Conservation (phyloP, 164 flowering plant genomes). For the Aristolochia contorta region DNA sequence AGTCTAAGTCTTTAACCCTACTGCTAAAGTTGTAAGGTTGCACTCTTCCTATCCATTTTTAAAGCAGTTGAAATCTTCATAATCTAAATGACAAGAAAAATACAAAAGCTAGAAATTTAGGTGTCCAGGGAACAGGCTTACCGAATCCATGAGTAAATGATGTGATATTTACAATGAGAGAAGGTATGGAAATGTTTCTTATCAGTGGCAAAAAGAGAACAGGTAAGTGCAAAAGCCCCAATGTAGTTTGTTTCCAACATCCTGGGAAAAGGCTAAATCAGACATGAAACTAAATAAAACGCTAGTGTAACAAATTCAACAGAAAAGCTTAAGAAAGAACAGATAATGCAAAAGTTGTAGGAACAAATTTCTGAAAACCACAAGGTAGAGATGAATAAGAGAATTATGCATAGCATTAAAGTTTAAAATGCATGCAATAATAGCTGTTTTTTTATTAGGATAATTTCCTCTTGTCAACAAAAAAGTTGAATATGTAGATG, state of each 20-base stretch:
- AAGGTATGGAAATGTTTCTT: constrained; percentile 50
- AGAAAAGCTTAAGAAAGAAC: too few relatives aligned
- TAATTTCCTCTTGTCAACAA: too few relatives aligned
- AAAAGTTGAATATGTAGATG: too few relatives aligned
- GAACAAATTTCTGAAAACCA: too few relatives aligned
- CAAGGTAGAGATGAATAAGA: background rate
- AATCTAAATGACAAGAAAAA: background rate
- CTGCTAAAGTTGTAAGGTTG: background rate
- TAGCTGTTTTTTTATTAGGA: too few relatives aligned
- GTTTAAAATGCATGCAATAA: background rate
- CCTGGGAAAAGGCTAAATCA: constrained; percentile 25
- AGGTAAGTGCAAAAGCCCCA: constrained; percentile 74
- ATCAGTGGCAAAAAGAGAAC: constrained; percentile 73
- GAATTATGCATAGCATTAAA: background rate
- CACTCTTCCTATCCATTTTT: background rate
- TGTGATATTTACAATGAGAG: constrained; percentile 77
- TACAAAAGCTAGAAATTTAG: background rate
- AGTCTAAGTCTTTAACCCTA: background rate
- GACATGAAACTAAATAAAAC: too few relatives aligned
- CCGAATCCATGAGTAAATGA: constrained; percentile 88
- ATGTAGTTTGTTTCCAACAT: constrained; percentile 83
- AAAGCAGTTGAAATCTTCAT: background rate
- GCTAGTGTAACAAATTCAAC: too few relatives aligned
- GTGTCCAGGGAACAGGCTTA: constrained; percentile 17
- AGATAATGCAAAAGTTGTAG: too few relatives aligned